Percentiles rank a stretch among this genome's conserved stretches.
These are phyloP conservation scores for Lizonia empirigonia DNA, from an alignment of 2,329 filamentous ascomycete genomes.

Conservation along the genomic window DNA sequence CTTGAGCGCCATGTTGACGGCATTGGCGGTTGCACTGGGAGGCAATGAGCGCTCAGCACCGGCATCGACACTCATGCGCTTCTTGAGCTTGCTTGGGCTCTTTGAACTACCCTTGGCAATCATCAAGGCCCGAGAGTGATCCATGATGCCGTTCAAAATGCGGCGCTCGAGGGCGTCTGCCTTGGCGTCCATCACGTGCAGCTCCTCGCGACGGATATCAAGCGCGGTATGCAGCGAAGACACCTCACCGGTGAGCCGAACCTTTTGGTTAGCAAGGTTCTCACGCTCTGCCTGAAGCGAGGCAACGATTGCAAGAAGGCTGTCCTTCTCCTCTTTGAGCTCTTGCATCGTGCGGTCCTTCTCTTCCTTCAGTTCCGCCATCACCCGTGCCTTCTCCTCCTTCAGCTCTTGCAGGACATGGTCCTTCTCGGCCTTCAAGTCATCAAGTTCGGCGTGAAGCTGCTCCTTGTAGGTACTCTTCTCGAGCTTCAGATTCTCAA, in stretches of 20 bases:
- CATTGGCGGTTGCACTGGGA: slow-evolving; percentile 45
- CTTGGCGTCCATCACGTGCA: slow-evolving; percentile 86
- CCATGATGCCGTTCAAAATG: slow-evolving; percentile 93
- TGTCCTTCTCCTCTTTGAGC: slow-evolving; percentile 52
- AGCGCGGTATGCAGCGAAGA: slow-evolving; percentile 90
- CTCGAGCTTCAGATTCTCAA: slow-evolving; percentile 51
- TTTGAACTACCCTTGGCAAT: slow-evolving; percentile 68
- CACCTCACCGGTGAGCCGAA: slow-evolving; percentile 80
- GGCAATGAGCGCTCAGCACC: slow-evolving; percentile 41
- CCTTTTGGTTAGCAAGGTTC: slow-evolving; percentile 76
- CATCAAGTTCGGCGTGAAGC: slow-evolving; percentile 54
- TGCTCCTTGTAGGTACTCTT: slow-evolving; percentile 69
- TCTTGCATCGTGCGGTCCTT: slow-evolving; percentile 43
- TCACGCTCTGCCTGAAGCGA: slow-evolving; percentile 73
- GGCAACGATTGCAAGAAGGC: slow-evolving; percentile 59
- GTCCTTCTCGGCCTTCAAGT: slow-evolving; percentile 54
- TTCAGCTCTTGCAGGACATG: slow-evolving; percentile 42
- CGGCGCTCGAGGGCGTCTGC: slow-evolving; percentile 89
- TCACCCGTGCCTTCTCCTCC: slow-evolving; percentile 51
- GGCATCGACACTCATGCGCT: slow-evolving; percentile 41
- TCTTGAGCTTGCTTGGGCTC: slow-evolving; percentile 44
- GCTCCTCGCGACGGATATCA: slow-evolving; percentile 84
- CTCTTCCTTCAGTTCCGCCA: slow-evolving; percentile 44
- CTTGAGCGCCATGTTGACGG: slow-evolving; percentile 57
- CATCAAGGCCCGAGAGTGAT: slow-evolving; percentile 90